Evolutionary conservation across 768 basidiomycete genomes (phyloP).

Genomic region (Amyloporia xantha): DNA sequence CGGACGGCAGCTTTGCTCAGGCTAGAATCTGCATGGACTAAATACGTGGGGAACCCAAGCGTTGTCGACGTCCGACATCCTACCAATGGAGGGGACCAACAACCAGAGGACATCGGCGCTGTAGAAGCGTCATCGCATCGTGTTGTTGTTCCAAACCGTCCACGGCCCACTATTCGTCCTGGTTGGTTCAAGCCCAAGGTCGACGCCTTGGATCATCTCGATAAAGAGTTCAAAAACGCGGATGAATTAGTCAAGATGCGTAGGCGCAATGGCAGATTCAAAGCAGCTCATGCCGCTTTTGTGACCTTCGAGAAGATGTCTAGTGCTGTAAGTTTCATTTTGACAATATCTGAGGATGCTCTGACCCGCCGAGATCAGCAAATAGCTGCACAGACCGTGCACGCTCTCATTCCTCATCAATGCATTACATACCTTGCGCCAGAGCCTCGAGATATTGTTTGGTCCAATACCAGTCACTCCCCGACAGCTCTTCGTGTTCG

Average conservation of each 20-base stretch:
- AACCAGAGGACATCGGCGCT: slow-evolving; percentile 50
- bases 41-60: slow-evolving; percentile 93
- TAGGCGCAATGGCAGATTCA: slow-evolving; percentile 67
- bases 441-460: slow-evolving; percentile 93
- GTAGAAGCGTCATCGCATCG: slow-evolving; percentile 47
- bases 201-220: slow-evolving; percentile 87
- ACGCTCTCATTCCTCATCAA: slow-evolving; percentile 61
- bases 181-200: slow-evolving; percentile 71
- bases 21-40: slow-evolving; percentile 81
- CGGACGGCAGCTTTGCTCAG: slow-evolving; percentile 75
- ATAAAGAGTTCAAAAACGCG: slow-evolving; percentile 68
- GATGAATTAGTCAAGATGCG: slow-evolving; percentile 79
- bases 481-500: slow-evolving; percentile 52
- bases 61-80: slow-evolving; percentile 42
- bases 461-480: slow-evolving; percentile 81
- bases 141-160: slow-evolving; percentile 68
- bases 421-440: slow-evolving; percentile 74
- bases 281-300: slow-evolving; percentile 80
- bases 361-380: slow-evolving; percentile 39
- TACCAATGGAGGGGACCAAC: slow-evolving; percentile 57
- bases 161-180: slow-evolving; percentile 70
- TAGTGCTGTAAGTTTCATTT: slow-evolving; percentile 57
- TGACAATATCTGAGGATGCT: neutral
- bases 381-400: slow-evolving; percentile 82
- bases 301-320: slow-evolving; percentile 97